Evolutionary conservation across 768 basidiomycete genomes (phyloP).

Genomic region (Mycena amicta): DNA sequence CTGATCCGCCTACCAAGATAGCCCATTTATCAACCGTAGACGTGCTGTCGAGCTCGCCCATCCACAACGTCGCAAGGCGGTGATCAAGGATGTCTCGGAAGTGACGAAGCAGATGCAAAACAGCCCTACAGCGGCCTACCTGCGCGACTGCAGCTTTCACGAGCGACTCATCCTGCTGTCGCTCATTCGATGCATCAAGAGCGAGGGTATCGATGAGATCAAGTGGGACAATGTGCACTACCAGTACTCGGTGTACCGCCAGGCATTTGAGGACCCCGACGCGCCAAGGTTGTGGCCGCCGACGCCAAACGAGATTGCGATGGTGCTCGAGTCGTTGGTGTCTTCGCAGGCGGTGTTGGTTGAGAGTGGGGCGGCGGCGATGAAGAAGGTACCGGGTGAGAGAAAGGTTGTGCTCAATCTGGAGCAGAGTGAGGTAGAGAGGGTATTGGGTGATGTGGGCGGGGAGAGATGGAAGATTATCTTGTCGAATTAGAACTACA

Average conservation of each 20-base stretch:
- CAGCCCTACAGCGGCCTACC: conserved; percentile 83
- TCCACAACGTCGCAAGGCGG: conserved; percentile 51
- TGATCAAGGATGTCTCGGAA: conserved; percentile 70
- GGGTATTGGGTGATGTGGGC: conserved; percentile 84
- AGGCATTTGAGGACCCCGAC: conserved; percentile 62
- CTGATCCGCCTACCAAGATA: too few relatives aligned
- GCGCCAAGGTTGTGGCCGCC: conserved; percentile 45
- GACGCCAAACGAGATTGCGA: conserved; percentile 58
- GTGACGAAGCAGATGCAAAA: conserved; percentile 89
- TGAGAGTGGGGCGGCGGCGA: conserved; percentile 59
- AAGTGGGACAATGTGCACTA: conserved; percentile 78
- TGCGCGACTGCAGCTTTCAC: conserved; percentile 82
- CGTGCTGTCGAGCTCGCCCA: conserved; percentile 84
- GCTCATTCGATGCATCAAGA: conserved; percentile 76
- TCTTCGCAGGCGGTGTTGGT: conserved; percentile 77
- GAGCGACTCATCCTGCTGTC: conserved; percentile 88
- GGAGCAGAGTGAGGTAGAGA: conserved; percentile 82
- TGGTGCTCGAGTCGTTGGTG: conserved; percentile 76
- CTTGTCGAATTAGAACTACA: conserved; percentile 23
- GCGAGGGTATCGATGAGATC: conserved; percentile 87
- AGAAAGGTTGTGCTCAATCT: conserved; percentile 79
- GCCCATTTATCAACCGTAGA: conserved; percentile 48
- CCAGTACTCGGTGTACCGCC: conserved; percentile 74
- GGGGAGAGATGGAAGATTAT: conserved; percentile 67
- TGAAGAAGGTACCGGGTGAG: conserved; percentile 63